A percentile compares a stretch with the other conserved stretches of the same genome.
These are phyloP conservation scores for Aegilops bicornis DNA, from an alignment of 176 grass and related monocot species.

Conservation along the genomic window DNA sequence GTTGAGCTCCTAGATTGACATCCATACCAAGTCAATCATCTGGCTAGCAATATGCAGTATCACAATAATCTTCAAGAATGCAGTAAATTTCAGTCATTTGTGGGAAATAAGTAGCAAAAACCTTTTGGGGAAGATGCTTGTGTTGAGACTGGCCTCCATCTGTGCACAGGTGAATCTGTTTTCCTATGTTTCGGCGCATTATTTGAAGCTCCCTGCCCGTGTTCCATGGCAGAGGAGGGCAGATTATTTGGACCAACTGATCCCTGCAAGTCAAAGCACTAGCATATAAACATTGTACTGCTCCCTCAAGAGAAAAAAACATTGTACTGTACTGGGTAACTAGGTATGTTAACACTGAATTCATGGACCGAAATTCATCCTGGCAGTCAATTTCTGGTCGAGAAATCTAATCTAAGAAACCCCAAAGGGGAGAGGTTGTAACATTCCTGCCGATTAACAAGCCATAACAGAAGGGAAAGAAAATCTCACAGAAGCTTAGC, in stretches of 20 bases:
- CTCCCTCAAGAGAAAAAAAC: no score
- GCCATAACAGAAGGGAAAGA: no score
- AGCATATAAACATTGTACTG: neutral
- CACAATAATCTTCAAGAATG: neutral
- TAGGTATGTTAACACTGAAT: no score
- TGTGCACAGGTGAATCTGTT: conserved; percentile 40
- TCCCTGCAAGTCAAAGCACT: conserved; percentile 28
- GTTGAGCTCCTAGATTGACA: neutral
- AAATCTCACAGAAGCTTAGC: no score
- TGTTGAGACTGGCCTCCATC: conserved; percentile 59
- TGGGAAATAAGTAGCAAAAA: neutral
- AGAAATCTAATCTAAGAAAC: no score
- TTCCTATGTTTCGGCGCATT: conserved; percentile 34
- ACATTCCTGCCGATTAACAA: no score
- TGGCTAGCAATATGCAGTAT: neutral
- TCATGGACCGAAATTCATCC: no score
- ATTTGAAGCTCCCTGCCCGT: neutral
- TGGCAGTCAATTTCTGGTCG: no score
- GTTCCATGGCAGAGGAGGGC: conserved; percentile 42
- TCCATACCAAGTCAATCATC: neutral
- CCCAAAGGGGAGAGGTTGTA: no score
- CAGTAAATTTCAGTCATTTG: neutral
- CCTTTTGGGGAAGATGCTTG: conserved; percentile 47
- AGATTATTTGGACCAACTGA: conserved; percentile 29
- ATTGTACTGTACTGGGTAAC: no score